Conservation (phyloP, 495 filamentous ascomycete genomes). For the Trypethelium eluteriae region DNA sequence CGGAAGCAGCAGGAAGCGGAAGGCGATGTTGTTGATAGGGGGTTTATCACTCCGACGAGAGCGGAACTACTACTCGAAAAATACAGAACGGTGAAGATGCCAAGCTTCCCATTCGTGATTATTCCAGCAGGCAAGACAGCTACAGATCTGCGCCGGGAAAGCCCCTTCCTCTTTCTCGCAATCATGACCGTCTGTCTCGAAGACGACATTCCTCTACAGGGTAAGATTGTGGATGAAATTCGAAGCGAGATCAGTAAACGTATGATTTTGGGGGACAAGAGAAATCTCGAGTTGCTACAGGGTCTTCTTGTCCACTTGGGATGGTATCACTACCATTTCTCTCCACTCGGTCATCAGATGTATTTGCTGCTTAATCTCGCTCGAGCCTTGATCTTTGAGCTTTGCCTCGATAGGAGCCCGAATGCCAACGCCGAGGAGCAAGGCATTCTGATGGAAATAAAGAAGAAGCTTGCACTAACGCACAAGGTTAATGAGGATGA, state of each 20-base stretch:
- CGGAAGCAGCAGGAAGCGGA: not conserved
- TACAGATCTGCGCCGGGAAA: constrained; percentile 29
- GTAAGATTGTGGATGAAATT: constrained; percentile 8
- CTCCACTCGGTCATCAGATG: constrained; percentile 1
- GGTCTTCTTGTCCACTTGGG: constrained; percentile 39
- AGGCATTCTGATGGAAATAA: constrained; percentile 6
- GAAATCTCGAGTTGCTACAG: constrained; percentile 38
- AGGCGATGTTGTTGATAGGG: not conserved
- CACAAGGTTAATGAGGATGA: not conserved
- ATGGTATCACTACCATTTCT: constrained; percentile 28
- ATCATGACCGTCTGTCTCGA: constrained; percentile 30
- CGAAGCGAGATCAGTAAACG: constrained; percentile 27
- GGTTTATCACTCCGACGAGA: not conserved
- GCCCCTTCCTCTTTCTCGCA: constrained; percentile 36
- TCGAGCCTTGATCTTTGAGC: constrained; percentile 2
- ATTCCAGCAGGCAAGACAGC: constrained; percentile 29
- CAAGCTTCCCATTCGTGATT: constrained; percentile 38
- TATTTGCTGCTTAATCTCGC: not conserved
- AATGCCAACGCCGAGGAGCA: not conserved
- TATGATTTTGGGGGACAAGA: constrained; percentile 33
- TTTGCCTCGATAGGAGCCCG: constrained; percentile 9
- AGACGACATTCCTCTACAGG: not conserved
- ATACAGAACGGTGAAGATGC: constrained; percentile 13
- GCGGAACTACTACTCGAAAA: not conserved
- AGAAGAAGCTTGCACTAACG: not conserved